phyloP scores from a whole-genome alignment of 305 asterid genomes.

The Fraxinus latifolia region DNA sequence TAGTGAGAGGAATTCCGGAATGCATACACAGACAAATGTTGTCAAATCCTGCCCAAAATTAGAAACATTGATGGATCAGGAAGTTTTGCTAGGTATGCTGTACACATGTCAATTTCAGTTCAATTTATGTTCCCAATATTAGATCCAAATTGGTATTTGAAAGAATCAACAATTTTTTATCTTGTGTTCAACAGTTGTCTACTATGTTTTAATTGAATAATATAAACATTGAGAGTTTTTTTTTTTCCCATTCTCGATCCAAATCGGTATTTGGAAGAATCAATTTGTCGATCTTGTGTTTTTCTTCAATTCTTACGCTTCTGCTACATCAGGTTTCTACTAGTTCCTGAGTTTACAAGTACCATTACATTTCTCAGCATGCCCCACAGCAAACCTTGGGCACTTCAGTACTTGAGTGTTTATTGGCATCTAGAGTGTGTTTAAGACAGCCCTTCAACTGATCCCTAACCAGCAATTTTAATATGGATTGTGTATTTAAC shows the following conservation, averaged over 20 bases:
- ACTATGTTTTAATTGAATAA: background rate
- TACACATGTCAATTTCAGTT: background rate
- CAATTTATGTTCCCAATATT: background rate
- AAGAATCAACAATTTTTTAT: background rate
- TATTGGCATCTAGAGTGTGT: background rate
- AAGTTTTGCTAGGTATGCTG: slow-evolving; percentile 8
- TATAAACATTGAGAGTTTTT: background rate
- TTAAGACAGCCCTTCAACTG: background rate
- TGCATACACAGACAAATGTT: slow-evolving; percentile 92
- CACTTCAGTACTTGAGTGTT: background rate
- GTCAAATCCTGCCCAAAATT: slow-evolving; percentile 71
- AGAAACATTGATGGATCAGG: slow-evolving; percentile 13
- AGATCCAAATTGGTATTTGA: background rate
- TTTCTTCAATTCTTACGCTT: background rate
- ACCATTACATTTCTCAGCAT: background rate
- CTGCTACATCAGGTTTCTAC: background rate
- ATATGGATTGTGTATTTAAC: background rate
- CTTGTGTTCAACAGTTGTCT: background rate
- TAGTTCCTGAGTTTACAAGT: background rate
- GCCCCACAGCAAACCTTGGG: background rate
- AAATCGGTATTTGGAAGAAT: background rate
- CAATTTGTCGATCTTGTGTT: background rate
- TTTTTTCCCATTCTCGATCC: background rate
- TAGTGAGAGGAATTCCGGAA: slow-evolving; percentile 91
- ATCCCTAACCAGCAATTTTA: background rate